phyloP scores from a whole-genome alignment of 192 early-diverging fungal species.

The Coemansia guatemalensis region DNA sequence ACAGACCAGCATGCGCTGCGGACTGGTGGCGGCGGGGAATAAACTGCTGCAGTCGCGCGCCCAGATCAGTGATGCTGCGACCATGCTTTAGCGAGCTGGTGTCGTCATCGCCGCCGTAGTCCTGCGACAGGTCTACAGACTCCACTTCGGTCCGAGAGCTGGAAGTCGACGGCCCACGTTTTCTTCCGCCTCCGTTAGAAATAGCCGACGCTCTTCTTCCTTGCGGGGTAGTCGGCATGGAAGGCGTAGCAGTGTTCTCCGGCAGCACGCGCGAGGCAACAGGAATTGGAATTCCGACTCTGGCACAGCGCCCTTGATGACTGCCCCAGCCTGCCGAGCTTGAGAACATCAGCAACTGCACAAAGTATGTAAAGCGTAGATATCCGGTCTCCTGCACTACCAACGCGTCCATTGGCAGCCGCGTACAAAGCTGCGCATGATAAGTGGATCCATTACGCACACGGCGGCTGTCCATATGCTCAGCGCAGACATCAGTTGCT shows the following conservation, averaged over 20 bases:
- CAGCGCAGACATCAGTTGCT: constrained; percentile 23
- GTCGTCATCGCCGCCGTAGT: background rate
- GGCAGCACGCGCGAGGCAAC: constrained; percentile 28
- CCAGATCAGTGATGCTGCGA: constrained; percentile 35
- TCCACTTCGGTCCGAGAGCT: constrained; percentile 18
- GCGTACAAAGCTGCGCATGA: constrained; percentile 25
- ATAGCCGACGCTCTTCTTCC: background rate
- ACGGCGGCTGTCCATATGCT: constrained; percentile 23
- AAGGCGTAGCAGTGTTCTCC: constrained; percentile 4
- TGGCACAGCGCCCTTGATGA: constrained; percentile 16
- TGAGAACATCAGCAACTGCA: constrained; percentile 20
- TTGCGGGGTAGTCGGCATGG: background rate
- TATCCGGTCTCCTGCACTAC: constrained; percentile 41
- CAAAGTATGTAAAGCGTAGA: constrained; percentile 34
- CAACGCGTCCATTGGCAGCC: constrained; percentile 15
- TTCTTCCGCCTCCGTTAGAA: background rate
- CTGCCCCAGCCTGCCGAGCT: constrained; percentile 29
- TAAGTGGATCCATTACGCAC: constrained; percentile 24
- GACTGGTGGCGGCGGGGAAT: constrained; percentile 38
- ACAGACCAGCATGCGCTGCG: background rate
- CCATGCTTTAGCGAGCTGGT: constrained; percentile 13
- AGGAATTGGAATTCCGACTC: constrained; percentile 31
- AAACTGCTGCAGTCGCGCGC: constrained; percentile 36
- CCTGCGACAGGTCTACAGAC: constrained; percentile 3
- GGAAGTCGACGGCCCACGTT: constrained; percentile 6